Evolutionary conservation across 2,329 filamentous ascomycete species (phyloP), one percentile per base, ranked within the genome.

Genomic region (Paradendryphiella salina): DNA sequence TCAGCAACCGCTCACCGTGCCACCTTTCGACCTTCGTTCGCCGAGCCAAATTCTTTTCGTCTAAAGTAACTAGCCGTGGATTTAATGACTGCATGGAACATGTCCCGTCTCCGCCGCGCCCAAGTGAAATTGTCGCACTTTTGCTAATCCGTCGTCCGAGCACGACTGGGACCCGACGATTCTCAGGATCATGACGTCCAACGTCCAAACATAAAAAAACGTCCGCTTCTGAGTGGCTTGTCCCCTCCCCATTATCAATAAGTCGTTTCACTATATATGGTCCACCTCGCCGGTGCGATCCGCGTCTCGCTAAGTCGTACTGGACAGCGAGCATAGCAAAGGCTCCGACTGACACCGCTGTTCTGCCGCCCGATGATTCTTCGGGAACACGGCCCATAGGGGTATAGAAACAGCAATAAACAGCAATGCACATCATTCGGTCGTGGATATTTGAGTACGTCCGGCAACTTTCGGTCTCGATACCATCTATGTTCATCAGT

Each of bases 181-280:
- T 62, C 21, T 50, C 43, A 50, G 51, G 46, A 45, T 50, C 48
- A 60, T 67, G 60, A 65, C 60, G 57, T 63, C 36, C 53, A 35
- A 38, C 38, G 32, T 46, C 52, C 47, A 52, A 54, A 53, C 42
- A 42, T 50, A 45, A 43, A 47, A 34, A 39, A 38, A 38, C 39
- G 42, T 38, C 49, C 23, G 51, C 43, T 35, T 45, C 46, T 55
- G 47, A 55, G 23, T 60, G 33, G 35, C 57, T 50, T 37, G 35
- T 26, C 36, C 48, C 53, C 44, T 41, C 46, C 31, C 52, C 43
- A 36, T 38, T 26, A 29, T 31, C 48, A 47, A 32, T 39, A 54
- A 46, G 40, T 48, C 39, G 52, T 60, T 50, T 56, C 47, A 45
- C 41, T 15, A 13, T 46, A 29, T 41, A 36, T 37, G 47, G 46